Base-by-base conservation (phyloP, 148 eudicot genomes). In the Vaccinium macrocarpon region DNA sequence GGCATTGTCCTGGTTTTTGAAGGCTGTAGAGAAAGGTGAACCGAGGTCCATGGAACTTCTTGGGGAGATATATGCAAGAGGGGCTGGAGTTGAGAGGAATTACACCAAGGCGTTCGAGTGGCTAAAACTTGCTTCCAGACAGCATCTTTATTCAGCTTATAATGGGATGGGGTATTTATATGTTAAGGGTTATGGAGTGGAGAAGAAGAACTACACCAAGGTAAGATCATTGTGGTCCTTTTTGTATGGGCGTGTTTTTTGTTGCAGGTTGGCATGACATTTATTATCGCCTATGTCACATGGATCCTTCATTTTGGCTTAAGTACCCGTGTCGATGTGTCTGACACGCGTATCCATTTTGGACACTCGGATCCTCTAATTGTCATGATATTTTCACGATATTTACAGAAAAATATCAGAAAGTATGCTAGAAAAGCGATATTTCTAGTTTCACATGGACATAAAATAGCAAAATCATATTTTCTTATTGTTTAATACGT, bases 121-220 rank as follows among this genome's bases (percentile, higher is more conserved):
- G 97, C 93, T 97, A 68, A 90, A 85, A 46, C 94, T 92, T 89
- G 99, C 98, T 70, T 94, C 97, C 35, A 93, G 86, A 85, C 97
- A 94, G 21, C 94, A 97, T 57, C 92, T 92, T 77, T 91, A 88
- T 88, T 97, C 99, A 29, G 98, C 98, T 85, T 97, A 93, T 85
- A 97, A 92, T 90, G 99, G 99, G 75, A 91, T 97, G 88, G 99
- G 99, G 18, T 97, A 97, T 91, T 82, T 97, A 82, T 91, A 95
- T 88, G 99, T 90, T 21, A 97, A 97, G 90, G 99, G 99, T 81
- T 95, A 93, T 85, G 99, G 99, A 56, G 97, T 95, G 79, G 99
- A 95, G 55, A 88, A 86, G 86, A 96, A 91, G 93, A 97, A 97
- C 84, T 91, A 84, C 86, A 95, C 99, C 25, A 93, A 88, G 87